Conservation (phyloP, 192 early-diverging fungal genomes). For the Backusella australiensis region DNA sequence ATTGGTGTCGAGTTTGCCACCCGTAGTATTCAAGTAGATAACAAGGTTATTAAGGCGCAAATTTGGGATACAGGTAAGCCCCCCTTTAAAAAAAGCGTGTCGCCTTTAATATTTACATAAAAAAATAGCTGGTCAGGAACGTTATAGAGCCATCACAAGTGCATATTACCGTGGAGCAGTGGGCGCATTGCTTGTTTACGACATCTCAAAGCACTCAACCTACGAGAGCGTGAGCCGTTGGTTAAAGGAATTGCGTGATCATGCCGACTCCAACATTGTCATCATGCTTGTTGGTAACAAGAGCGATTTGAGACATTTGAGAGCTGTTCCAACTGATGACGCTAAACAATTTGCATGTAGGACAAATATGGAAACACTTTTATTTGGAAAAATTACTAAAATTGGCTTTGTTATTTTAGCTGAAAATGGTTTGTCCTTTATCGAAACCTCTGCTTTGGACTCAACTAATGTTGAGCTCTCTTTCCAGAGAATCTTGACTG, state of each 20-base stretch:
- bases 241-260: constrained; percentile 96
- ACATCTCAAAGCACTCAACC: constrained; percentile 93
- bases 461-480: constrained; percentile 94
- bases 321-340: constrained; percentile 96
- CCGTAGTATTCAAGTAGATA: constrained; percentile 92
- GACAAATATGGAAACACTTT: constrained; percentile 7
- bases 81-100: too few species aligned
- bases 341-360: constrained; percentile 94
- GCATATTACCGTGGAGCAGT: constrained; percentile 96
- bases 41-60: constrained; percentile 98
- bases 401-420: constrained; percentile 35
- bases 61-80: constrained; percentile 96
- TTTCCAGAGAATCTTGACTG: constrained; percentile 93
- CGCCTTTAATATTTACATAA: too few species aligned
- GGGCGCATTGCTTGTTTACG: constrained; percentile 94
- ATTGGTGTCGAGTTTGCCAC: constrained; percentile 98
- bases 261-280: constrained; percentile 96
- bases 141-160: constrained; percentile 83
- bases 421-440: constrained; percentile 92
- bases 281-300: constrained; percentile 99
- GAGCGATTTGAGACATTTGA: constrained; percentile 93
- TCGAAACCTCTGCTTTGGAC: constrained; percentile 98
- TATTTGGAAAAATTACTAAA: background rate
- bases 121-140: constrained; percentile 58
- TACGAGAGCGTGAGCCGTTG: constrained; percentile 97